Base-by-base conservation (phyloP, 768 basidiomycete genomes). In the Lentinula boryana region DNA sequence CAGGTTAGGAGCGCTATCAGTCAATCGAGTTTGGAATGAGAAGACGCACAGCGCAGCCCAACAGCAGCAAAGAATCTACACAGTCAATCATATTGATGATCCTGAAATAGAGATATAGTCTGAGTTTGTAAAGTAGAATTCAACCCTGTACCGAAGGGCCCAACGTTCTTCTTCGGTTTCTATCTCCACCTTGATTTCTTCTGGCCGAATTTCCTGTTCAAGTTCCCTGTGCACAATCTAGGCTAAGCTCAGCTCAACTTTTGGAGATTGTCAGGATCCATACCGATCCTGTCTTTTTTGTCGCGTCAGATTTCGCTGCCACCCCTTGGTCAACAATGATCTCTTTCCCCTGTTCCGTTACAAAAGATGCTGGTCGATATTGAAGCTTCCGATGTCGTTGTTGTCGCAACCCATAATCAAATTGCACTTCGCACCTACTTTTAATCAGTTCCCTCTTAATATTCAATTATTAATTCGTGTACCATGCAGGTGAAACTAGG, bases 161-260 rank as follows among this genome's bases (percentile, higher is more conserved):
- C 93, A 95, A 27, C 78, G 78, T 62, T 95, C 91, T 72, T 93
- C 93, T 2, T 77, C 67, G 0, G 80, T 83, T 0, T 69, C 71
- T 12, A 82, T 69, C 1, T 72, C 70, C 2, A 95, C 83, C 16
- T 71, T 23, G 31, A 89, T 61, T 63, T 84, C 80, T 57, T 84
- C 80, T 0, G 85, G 78, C 53, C 77, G 78, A 15, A 94, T 73
- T 70, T 94, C 89, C 16, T 80, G 78, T 69, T 96, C 92, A 21
- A 96, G 76, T 53, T 80, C 76, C 64, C 87, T 87, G 71, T 96
- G 94, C 3, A 95, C 81, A 23, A 79, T 81, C 87, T 91, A 13
- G 4, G 51, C 55, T 31, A 41, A 55, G 40, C 31, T 41, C 8
- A 50, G 46, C 57, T 51, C 12, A 44, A 36, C n/a, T 16, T 32